Evolutionary conservation across 768 basidiomycete species (phyloP), one percentile per base, ranked within the genome.

Genomic region (Calocera cornea): DNA sequence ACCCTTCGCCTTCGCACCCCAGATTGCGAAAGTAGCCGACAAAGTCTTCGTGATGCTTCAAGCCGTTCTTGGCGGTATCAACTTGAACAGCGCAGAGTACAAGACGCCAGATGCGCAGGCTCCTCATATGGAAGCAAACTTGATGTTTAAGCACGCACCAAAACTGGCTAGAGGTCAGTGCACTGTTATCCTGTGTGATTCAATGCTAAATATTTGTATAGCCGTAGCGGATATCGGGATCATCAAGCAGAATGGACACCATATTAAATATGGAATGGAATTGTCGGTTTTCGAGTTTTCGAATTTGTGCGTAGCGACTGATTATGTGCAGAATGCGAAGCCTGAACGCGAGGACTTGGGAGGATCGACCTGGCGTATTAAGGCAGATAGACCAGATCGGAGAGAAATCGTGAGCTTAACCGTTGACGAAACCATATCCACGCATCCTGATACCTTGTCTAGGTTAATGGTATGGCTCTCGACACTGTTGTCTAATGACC

Each of bases 341-440:
- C 71, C 73, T 97, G 40, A 83, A 80, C 65, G 91, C 90, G 2
- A 92, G 88, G 72, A 87, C 92, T 47, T 98, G 95, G 95, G 95
- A 97, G 72, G 88, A 93, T 72, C 80, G 90, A 22, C 86, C 92
- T 2, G 79, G 87, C 16, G 88, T 95, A 7, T 82, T 98, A 66
- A 83, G 89, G 16, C 95, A 98, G 75, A 82, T 98, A 64, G 86
- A 90, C 36, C 84, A 87, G n/a, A 87, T 98, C 44, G 95, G 95
- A 34, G 91, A 93, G 73, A 92, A 92, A 83, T 91, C 90, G 90
- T 92, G 67, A 74, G 88, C 14, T 38, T 76, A 16, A 17, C 44
- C 36, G 29, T n/a, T 17, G 29, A 24, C 63, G 47, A 3, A 34
- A 34, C 40, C 64, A 64, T 24, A 19, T 19, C 44, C 8, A 7